These are phyloP conservation scores for Pseudozyma hubeiensis DNA, from an alignment of 1,284 basidiomycete genomes.

Conservation along the genomic window DNA sequence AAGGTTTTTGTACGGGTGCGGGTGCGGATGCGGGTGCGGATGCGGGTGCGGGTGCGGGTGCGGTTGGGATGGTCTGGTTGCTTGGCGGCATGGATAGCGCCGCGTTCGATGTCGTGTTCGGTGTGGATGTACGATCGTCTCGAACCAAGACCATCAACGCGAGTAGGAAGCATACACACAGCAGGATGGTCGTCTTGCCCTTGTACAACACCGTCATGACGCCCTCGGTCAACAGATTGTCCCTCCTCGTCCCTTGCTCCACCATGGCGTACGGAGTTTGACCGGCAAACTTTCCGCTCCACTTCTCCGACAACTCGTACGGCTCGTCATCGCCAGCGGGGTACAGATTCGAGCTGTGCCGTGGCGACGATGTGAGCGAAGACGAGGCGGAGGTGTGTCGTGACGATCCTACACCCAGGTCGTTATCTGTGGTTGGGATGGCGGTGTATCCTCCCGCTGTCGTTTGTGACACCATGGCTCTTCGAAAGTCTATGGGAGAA, in stretches of 20 bases:
- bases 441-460: background rate
- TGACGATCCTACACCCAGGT: background rate
- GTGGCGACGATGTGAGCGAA: slow-evolving; percentile 10
- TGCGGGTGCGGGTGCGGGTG: too few relatives aligned
- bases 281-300: too few relatives aligned
- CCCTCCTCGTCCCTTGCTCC: background rate
- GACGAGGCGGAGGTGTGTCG: slow-evolving; percentile 2
- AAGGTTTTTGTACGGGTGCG: background rate
- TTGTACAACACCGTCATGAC: background rate
- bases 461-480: background rate
- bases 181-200: slow-evolving; percentile 15
- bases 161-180: slow-evolving; percentile 17
- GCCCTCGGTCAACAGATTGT: background rate
- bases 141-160: slow-evolving; percentile 6
- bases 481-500: too few relatives aligned
- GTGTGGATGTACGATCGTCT: background rate
- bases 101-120: background rate
- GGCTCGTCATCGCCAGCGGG: slow-evolving; percentile 1
- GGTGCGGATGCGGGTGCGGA: background rate
- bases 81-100: background rate
- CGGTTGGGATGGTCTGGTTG: background rate
- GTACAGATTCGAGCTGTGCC: background rate
- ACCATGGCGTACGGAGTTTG: too few relatives aligned
- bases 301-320: slow-evolving; percentile 15
- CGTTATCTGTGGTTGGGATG: slow-evolving; percentile 1